Percentiles rank a stretch among this genome's conserved stretches.
These are phyloP conservation scores for Lepiota subincarnata DNA, from an alignment of 768 basidiomycete species.

Conservation along the genomic window DNA sequence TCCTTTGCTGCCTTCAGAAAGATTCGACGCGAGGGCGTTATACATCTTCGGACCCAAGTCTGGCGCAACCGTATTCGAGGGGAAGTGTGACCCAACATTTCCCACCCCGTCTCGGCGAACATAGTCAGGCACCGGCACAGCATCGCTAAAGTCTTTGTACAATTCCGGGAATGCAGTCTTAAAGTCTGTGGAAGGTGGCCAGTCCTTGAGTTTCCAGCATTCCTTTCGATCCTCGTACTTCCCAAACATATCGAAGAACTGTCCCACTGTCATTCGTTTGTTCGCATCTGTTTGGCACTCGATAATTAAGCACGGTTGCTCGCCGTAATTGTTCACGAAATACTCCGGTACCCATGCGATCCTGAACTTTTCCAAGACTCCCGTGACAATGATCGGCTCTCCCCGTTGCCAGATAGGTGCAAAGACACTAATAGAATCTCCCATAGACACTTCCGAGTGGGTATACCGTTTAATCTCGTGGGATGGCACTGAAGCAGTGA, in stretches of 20 bases:
- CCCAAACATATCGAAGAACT: constrained; percentile 82
- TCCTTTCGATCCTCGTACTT: constrained; percentile 51
- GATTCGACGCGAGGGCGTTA: constrained; percentile 76
- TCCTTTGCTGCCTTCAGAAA: constrained; percentile 67
- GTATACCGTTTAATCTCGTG: constrained; percentile 43
- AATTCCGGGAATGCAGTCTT: constrained; percentile 77
- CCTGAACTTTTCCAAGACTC: constrained; percentile 55
- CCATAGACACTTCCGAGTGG: constrained; percentile 47
- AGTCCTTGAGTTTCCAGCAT: constrained; percentile 87
- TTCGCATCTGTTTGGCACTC: constrained; percentile 78
- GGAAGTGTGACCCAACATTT: constrained; percentile 90
- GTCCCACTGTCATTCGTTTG: constrained; percentile 57
- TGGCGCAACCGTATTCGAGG: constrained; percentile 69
- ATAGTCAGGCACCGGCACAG: constrained; percentile 85
- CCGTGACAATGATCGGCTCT: constrained; percentile 74
- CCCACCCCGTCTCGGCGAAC: constrained; percentile 86
- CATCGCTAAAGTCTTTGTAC: constrained; percentile 78
- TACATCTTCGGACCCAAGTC: constrained; percentile 95
- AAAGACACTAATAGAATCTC: constrained; percentile 40
- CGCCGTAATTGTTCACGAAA: constrained; percentile 66
- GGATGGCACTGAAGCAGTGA: constrained; percentile 34
- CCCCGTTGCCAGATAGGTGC: constrained; percentile 69
- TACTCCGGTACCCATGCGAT: constrained; percentile 80
- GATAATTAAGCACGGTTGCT: constrained; percentile 63
- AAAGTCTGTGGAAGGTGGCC: constrained; percentile 89